Evolutionary conservation across 257 asterid species (phyloP).

Genomic region (Solanum sparsipilum): DNA sequence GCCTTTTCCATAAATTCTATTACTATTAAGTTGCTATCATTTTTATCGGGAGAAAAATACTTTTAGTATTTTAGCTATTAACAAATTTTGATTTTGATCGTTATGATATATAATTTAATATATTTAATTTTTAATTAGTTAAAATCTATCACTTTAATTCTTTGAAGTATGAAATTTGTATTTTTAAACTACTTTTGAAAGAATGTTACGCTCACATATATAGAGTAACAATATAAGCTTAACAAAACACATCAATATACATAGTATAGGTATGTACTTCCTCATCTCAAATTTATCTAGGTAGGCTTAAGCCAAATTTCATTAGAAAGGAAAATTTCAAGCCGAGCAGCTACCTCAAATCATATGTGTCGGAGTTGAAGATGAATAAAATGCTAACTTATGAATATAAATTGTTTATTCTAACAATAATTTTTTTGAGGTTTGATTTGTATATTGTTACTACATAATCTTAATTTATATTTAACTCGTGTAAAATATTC

Average conservation of each 20-base stretch:
- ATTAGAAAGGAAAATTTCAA: not conserved
- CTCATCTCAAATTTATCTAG: not conserved
- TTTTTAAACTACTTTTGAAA: not conserved
- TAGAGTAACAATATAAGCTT: fast-evolving
- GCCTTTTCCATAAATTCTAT: not conserved
- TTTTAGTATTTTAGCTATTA: fast-evolving
- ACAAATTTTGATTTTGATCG: too few relatives aligned
- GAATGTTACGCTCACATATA: fast-evolving
- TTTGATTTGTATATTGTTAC: not conserved
- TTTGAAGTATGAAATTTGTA: not conserved
- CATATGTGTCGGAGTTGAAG: not conserved
- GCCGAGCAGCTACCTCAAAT: not conserved
- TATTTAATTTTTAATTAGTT: too few relatives aligned
- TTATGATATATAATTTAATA: too few relatives aligned
- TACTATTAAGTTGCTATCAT: too few relatives aligned
- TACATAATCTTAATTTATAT: not conserved
- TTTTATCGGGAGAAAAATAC: fast-evolving
- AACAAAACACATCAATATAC: too few relatives aligned
- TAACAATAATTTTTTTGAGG: fast-evolving
- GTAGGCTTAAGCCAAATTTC: not conserved
- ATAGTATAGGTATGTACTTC: not conserved
- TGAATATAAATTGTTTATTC: not conserved
- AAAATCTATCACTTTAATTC: fast-evolving
- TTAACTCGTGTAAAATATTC: not conserved
- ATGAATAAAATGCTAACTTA: not conserved